A percentile compares a stretch with the other conserved stretches of the same genome.
Conservation (phyloP, 2,329 filamentous ascomycete genomes). For the Ceratocystis albifundus region DNA sequence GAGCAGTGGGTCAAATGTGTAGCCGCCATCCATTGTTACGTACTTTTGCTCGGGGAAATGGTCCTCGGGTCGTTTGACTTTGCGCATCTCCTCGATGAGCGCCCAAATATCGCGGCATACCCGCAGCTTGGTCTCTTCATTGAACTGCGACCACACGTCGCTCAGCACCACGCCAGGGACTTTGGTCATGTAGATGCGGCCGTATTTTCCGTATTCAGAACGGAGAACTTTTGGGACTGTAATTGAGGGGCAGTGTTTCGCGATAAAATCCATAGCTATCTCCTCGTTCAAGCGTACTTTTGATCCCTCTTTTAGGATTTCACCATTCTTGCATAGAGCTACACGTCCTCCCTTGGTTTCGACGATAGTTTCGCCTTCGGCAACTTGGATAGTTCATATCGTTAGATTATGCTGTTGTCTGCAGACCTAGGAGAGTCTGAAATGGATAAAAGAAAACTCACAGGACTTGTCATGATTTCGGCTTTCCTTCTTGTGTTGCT, state of each 20-base stretch:
- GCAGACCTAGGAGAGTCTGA: not conserved
- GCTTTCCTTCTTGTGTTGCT: not conserved
- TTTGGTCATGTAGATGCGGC: conserved; percentile 15
- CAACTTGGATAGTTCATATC: not conserved
- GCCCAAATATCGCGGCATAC: conserved; percentile 13
- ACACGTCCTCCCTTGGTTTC: conserved; percentile 7
- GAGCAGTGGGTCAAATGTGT: conserved; percentile 5
- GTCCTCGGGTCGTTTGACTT: not conserved
- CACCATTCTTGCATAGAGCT: not conserved
- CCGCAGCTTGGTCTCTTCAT: not conserved
- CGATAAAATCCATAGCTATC: conserved; percentile 12
- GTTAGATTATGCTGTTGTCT: not conserved
- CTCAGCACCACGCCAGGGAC: conserved; percentile 3
- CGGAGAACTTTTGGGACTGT: conserved; percentile 2
- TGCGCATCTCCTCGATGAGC: conserved; percentile 7
- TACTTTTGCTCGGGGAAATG: conserved; percentile 17
- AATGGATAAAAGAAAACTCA: not conserved
- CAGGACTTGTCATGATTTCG: not conserved
- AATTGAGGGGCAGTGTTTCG: not conserved
- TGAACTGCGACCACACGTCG: not conserved
- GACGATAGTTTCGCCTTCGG: not conserved
- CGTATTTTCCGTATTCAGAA: not conserved
- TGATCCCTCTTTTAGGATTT: conserved; percentile 12
- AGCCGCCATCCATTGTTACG: conserved; percentile 9
- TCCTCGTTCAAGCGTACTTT: conserved; percentile 11